phyloP scores from a whole-genome alignment of 148 eudicot genomes.

The Vaccinium vitisidaea region DNA sequence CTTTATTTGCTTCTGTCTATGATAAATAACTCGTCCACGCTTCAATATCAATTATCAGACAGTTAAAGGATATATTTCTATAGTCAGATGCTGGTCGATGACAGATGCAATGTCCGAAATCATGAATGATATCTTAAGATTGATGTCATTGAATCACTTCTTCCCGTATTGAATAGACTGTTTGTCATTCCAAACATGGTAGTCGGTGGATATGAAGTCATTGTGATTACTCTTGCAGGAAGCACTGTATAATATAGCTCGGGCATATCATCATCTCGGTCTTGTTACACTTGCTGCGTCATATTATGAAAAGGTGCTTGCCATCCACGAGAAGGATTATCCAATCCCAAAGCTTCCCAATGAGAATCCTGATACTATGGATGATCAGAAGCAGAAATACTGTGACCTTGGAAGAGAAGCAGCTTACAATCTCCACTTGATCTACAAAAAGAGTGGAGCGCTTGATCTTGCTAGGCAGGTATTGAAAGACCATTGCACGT shows the following conservation, averaged over 20 bases:
- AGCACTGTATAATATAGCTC: constrained; percentile 71
- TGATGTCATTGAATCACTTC: neutral
- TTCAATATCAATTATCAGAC: neutral
- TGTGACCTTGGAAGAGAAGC: constrained; percentile 94
- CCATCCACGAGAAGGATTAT: constrained; percentile 46
- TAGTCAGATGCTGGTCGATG: neutral
- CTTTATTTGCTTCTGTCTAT: neutral
- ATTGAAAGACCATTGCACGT: constrained; percentile 55
- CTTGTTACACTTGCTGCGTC: constrained; percentile 67
- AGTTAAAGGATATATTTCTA: neutral
- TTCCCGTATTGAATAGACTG: neutral
- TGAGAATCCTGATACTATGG: constrained; percentile 35
- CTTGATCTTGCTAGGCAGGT: constrained; percentile 87
- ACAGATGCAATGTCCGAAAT: neutral
- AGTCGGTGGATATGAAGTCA: neutral
- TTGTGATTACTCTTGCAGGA: constrained; percentile 41
- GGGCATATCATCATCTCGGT: constrained; percentile 86
- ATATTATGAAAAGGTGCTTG: constrained; percentile 78
- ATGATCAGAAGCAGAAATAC: constrained; percentile 42
- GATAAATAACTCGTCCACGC: neutral
- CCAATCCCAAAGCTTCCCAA: constrained; percentile 59
- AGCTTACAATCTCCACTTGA: constrained; percentile 80
- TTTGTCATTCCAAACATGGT: neutral
- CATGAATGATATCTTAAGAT: neutral
- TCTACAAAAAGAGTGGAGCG: constrained; percentile 77